Base-by-base conservation (phyloP, 2,329 filamentous ascomycete species). In the Aureobasidium musti region DNA sequence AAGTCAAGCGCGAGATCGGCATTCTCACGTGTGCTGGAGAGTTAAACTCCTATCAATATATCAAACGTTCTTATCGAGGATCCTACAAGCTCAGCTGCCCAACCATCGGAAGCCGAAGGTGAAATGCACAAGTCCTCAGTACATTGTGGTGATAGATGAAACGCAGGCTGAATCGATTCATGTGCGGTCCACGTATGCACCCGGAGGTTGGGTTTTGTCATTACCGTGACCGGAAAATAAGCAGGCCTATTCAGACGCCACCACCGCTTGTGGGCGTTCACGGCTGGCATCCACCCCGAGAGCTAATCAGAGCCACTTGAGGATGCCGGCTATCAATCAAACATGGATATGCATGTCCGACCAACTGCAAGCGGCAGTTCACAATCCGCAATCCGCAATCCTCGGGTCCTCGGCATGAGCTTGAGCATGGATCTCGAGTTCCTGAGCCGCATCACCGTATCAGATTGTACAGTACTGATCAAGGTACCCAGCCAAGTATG, bases 211-310 rank as follows among this genome's bases (percentile, higher is more conserved):
- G 43, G 45, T 49, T 30, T 35, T 35, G 13, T 61, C 13, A 28
- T 4, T 19, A 28, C 41, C 41, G 43, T 21, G 28, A 13, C 19
- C 43, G 57, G 57, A 49, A 11, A 49, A 61, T 52, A 41, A 17
- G 21, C 59, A 21, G 21, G 11, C 33, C n/a, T 63, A 28, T 23
- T 21, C 54, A 45, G 21, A 19, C 45, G 43, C 59, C 59, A 45
- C 21, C 35, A 39, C 45, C 45, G 59, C 45, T 63, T 63, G 13
- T 39, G n/a, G 45, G 59, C 59, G 59, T 41, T 41, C 33, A 17
- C 52, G 59, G 59, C 45, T 63, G 43, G 35, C 39, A 35, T 21
- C 56, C 41, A 60, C 41, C 56, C 56, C 56, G 28, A 60, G 26
- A n/a, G 41, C 54, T 33, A 47, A 59, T n/a, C 13, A 50, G 54